Conservation (phyloP, 768 basidiomycete species). For the Tulasnella sp. region DNA sequence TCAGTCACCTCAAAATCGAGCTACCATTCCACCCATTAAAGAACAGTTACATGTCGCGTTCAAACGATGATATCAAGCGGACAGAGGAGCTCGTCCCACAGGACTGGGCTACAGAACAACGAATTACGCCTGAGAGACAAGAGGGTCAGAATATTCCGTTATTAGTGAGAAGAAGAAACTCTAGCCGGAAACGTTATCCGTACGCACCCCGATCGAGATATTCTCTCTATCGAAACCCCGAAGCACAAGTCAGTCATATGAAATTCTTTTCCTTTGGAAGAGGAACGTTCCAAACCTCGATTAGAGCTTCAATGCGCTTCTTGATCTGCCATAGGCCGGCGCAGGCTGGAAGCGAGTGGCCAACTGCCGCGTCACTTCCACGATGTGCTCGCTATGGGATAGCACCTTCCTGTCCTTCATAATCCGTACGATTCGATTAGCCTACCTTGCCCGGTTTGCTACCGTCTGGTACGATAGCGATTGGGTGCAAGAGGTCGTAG, state of each 20-base stretch:
- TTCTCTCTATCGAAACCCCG: slow-evolving; percentile 56
- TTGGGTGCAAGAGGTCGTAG: slow-evolving; percentile 88
- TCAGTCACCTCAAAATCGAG: too few relatives aligned
- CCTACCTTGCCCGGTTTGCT: slow-evolving; percentile 90
- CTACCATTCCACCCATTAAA: too few relatives aligned
- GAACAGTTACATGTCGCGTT: too few relatives aligned
- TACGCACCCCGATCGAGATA: slow-evolving; percentile 90
- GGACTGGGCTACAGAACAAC: too few relatives aligned
- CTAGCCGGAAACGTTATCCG: slow-evolving; percentile 44
- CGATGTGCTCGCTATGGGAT: slow-evolving; percentile 78
- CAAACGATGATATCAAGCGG: too few relatives aligned
- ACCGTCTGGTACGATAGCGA: slow-evolving; percentile 79
- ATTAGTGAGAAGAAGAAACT: not conserved
- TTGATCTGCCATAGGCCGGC: slow-evolving; percentile 81
- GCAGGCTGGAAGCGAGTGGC: slow-evolving; percentile 82
- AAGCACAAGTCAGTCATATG: slow-evolving; percentile 8
- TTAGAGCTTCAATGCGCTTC: slow-evolving; percentile 84
- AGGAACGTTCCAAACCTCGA: slow-evolving; percentile 52
- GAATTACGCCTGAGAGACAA: too few relatives aligned
- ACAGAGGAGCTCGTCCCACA: too few relatives aligned
- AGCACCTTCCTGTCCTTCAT: slow-evolving; percentile 95
- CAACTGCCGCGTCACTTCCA: slow-evolving; percentile 84
- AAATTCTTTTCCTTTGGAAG: not conserved
- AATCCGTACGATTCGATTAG: slow-evolving; percentile 87
- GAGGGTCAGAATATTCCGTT: too few relatives aligned